Evolutionary conservation across 768 basidiomycete species (phyloP), one percentile per base, ranked within the genome.

Genomic region (Rhodotorula diobovata): DNA sequence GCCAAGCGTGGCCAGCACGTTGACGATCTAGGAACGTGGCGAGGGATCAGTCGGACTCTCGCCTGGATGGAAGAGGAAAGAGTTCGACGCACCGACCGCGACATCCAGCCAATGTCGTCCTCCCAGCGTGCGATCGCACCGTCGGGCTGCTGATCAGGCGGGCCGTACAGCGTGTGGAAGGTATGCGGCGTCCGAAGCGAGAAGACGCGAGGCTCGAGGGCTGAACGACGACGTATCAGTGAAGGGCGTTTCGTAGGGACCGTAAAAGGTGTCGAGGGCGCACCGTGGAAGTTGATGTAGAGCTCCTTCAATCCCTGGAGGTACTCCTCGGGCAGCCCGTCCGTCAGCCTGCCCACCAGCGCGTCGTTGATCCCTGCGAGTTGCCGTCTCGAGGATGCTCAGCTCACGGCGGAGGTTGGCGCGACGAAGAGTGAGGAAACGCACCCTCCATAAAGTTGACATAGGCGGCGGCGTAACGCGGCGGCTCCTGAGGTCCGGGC

Each of bases 231-330:
- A 61, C 20, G 45, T 35, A 18, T 30, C 6, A 12, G 6, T 16
- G 59, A 12, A 9, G 30, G 1, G 41, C 2, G 25, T 39, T 39
- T 23, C 39, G 43, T 15, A 30, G 57, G 5, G 48, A 9, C 28
- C 25, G 34, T 46, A 1, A 3, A 12, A 25, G 32, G n/a, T 35
- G n/a, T 30, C n/a, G 9, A 28, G 53, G 32, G 81, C 91, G 66
- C 72, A 94, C 95, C 87, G 88, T 91, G 90, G 81, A 95, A 91
- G 80, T 98, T 95, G 74, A 96, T 80, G 80, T 89, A 97, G 46
- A 98, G 83, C 78, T 99, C 96, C 75, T 88, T 88, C 63, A 95
- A 80, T 8, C 84, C 85, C 70, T 85, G 85, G n/a, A 98, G 83
- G 74, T 87, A 84, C 3, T 89, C 88, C 68, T 89, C 87, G 14